Evolutionary conservation across 1,284 basidiomycete species (phyloP).

Genomic region (Entoloma clypeatum): DNA sequence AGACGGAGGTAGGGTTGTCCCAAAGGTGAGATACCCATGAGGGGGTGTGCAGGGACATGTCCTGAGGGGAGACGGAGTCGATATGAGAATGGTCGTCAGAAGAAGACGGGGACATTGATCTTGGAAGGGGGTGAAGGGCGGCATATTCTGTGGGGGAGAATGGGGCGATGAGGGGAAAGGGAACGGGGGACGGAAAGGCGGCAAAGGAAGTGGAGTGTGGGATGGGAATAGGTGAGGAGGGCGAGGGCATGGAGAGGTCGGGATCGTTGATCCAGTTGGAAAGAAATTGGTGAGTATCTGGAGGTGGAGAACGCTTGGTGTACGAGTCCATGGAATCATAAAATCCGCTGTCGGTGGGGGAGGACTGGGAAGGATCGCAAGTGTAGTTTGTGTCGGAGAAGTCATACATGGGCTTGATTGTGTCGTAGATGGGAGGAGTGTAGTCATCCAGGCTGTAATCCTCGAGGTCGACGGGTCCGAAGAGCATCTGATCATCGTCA

Average conservation of each 20-base stretch:
- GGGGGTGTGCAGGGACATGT: conserved; percentile 50
- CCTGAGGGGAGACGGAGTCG: conserved; percentile 54
- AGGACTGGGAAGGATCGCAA: conserved; percentile 29
- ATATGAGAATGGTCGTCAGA: conserved; percentile 42
- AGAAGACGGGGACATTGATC: conserved; percentile 53
- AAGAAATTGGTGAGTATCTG: conserved; percentile 45
- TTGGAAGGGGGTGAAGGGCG: conserved; percentile 53
- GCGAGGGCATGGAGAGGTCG: conserved; percentile 40
- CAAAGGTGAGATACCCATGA: conserved; percentile 65
- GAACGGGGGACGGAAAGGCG: conserved; percentile 36
- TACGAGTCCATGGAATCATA: conserved; percentile 36
- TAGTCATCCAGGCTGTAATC: conserved; percentile 31
- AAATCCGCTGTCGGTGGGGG: conserved; percentile 32
- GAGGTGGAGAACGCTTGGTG: conserved; percentile 29
- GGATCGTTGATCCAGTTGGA: conserved; percentile 60
- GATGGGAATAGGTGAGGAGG: conserved; percentile 61
- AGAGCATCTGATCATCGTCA: conserved; percentile 60
- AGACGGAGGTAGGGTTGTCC: conserved; percentile 38
- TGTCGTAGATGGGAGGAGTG: conserved; percentile 33
- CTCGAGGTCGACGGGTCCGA: conserved; percentile 63
- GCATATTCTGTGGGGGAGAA: conserved; percentile 60
- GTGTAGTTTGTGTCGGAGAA: conserved; percentile 26
- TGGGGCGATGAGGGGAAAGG: conserved; percentile 44
- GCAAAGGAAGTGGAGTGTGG: conserved; percentile 44
- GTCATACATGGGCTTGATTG: conserved; percentile 33